Base-by-base conservation (phyloP, 768 basidiomycete species). In the Boletus sp. region DNA sequence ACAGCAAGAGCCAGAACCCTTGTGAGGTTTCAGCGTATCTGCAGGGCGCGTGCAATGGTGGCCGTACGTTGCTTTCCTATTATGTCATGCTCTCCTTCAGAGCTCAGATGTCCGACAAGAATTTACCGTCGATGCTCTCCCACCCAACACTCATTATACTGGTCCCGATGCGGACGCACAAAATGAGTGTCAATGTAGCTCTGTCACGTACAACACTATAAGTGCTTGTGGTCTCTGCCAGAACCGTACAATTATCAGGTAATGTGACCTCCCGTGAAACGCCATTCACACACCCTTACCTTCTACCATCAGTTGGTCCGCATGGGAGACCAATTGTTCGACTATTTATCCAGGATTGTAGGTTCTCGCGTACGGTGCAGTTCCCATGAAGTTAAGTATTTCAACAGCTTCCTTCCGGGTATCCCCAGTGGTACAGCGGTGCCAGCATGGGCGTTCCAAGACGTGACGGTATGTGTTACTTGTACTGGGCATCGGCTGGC, bases 401-500 rank as follows among this genome's bases (percentile, higher is more conserved):
- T 7, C 52, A 21, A 50, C 39, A 81, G 81, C n/a, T 84, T 71
- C 56, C 79, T 82, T 0, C 48, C 69, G 14, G 61, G 67, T n/a
- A 67, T 86, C 45, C 84, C 85, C 3, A 54, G 61, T 0, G 77
- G 76, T 9, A 73, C 79, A 2, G 69, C 72, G 11, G 74, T 87
- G 19, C 85, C 84, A 9, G 77, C 76, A 11, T 87, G 85, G 85
- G 84, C 84, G 13, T 87, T 79, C 55, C 68, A 80, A 33, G 77
- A 83, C 52, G 78, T 85, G 21, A 66, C 73, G 61, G 77, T 78
- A 62, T 42, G 78, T 37, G 35, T 40, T 65, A 57, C 39, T 33
- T 25, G 10, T 11, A 19, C 34, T 7, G 0, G 2, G 7, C 9
- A 10, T 55, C 9, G 25, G n/a, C 17, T n/a, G 15, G 34, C 14